phyloP scores from a whole-genome alignment of 2,329 filamentous ascomycete genomes.

The Simplicillium sp. region DNA sequence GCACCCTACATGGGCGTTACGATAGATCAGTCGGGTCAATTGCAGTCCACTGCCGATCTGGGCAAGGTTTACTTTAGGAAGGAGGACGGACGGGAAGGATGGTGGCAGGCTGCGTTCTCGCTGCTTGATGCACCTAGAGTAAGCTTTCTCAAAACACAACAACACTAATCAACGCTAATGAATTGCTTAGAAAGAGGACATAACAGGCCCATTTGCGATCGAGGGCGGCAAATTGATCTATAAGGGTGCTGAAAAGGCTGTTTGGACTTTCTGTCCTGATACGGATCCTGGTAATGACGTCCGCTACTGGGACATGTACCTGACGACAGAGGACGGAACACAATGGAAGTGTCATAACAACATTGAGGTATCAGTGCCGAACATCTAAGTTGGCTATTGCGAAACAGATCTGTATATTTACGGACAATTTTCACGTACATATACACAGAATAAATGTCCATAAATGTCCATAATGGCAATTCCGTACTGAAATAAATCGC shows the following conservation, averaged over 20 bases:
- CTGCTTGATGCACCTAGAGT: slow-evolving; percentile 2
- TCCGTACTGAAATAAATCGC: no score
- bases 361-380: neutral
- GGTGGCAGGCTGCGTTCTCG: slow-evolving; percentile 5
- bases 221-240: slow-evolving; percentile 3
- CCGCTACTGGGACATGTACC: neutral
- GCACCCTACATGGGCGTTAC: slow-evolving; percentile 5
- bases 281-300: neutral
- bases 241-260: neutral
- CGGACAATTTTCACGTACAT: no score
- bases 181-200: slow-evolving; percentile 1
- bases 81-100: slow-evolving; percentile 4
- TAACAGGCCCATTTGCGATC: slow-evolving; percentile 4
- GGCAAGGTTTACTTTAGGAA: slow-evolving; percentile 5
- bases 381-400: no score
- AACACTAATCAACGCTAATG: neutral
- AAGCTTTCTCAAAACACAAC: neutral
- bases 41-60: slow-evolving; percentile 4
- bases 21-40: neutral
- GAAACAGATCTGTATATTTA: no score
- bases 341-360: neutral
- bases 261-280: neutral
- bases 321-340: neutral
- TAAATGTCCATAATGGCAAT: no score
- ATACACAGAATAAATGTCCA: no score